Evolutionary conservation across 176 grass and related monocot species (phyloP).

Genomic region (Hsuehochloa calcarea): DNA sequence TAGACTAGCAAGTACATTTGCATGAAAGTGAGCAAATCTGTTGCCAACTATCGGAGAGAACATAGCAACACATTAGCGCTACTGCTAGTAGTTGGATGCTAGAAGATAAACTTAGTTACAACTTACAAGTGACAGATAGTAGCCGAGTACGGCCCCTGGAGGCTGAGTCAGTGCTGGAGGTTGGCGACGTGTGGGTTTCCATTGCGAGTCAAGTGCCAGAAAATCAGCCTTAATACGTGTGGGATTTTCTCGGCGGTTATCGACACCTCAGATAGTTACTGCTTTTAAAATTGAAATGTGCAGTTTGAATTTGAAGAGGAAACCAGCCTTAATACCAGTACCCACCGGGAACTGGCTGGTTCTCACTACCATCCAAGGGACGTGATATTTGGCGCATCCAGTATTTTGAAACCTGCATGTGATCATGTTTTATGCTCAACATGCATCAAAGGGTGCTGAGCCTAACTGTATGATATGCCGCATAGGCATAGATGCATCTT

Average conservation of each 20-base stretch:
- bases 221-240: background rate
- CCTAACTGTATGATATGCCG: background rate
- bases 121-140: background rate
- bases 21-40: background rate
- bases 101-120: background rate
- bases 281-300: background rate
- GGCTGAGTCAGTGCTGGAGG: background rate
- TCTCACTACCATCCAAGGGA: background rate
- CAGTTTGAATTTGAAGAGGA: background rate
- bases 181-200: background rate
- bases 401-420: background rate
- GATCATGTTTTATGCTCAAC: background rate
- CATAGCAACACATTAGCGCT: background rate
- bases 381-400: background rate
- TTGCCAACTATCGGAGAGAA: background rate
- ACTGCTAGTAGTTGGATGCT: background rate
- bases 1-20: too few species aligned
- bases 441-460: background rate
- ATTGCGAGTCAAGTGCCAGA: background rate
- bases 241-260: background rate
- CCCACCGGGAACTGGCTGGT: background rate
- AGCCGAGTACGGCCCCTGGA: background rate
- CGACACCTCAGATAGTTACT: background rate
- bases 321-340: background rate
- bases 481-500: background rate